Conservation (phyloP, 176 grass and related monocot genomes). For the Alloteropsis semialata region DNA sequence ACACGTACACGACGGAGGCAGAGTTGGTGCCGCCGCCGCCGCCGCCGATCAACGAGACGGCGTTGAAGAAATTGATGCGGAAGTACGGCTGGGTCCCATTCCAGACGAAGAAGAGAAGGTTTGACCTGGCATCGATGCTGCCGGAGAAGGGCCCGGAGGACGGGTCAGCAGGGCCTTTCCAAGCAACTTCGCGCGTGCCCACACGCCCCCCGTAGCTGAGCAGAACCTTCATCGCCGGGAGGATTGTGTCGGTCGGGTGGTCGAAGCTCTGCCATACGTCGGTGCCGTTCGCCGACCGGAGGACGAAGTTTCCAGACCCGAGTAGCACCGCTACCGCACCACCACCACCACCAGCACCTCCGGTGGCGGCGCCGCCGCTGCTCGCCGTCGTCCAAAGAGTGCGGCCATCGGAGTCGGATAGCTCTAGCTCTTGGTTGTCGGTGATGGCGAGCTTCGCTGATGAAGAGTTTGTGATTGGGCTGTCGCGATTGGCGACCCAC, state of each 20-base stretch:
- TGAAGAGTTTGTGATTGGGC: too few species aligned
- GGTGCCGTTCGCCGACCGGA: background rate
- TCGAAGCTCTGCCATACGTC: background rate
- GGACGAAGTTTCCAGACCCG: constrained; percentile 19
- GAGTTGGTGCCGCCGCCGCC: background rate
- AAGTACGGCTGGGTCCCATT: background rate
- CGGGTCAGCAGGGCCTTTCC: constrained; percentile 22
- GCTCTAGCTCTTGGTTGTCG: background rate
- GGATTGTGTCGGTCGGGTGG: constrained; percentile 6
- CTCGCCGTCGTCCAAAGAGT: background rate
- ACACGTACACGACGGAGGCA: background rate
- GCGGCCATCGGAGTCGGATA: background rate
- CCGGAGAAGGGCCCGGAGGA: constrained; percentile 1
- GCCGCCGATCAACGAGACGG: too few species aligned
- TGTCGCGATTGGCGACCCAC: too few species aligned
- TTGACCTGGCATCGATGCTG: background rate
- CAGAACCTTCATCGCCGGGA: constrained; percentile 1
- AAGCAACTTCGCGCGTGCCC: background rate
- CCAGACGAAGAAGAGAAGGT: background rate
- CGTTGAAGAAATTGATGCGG: too few species aligned
- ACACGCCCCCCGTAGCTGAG: background rate
- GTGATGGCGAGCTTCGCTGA: background rate
- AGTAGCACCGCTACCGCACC: constrained; percentile 7
- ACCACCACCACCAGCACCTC: background rate
- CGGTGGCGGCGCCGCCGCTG: background rate